These are phyloP conservation scores for Protea cynaroides DNA, from an alignment of 164 flowering plant genomes.

Conservation along the genomic window DNA sequence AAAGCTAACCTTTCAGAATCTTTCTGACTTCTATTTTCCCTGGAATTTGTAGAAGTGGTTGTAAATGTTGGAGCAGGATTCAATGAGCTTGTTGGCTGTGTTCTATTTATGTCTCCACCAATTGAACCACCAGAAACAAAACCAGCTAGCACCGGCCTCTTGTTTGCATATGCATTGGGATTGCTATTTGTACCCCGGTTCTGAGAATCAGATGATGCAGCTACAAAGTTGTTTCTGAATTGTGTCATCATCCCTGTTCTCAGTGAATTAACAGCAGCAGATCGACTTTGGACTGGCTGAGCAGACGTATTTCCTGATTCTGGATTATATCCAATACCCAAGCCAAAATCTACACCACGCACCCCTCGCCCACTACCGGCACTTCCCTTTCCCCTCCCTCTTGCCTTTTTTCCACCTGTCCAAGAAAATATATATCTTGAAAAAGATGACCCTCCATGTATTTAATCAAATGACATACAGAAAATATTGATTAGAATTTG, in stretches of 20 bases:
- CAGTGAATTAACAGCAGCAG: constrained; percentile 67
- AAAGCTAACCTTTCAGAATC: constrained; percentile 46
- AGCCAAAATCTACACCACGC: constrained; percentile 95
- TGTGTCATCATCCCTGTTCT: constrained; percentile 84
- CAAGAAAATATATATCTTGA: constrained; percentile 7
- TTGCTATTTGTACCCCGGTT: constrained; percentile 32
- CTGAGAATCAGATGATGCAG: constrained; percentile 70
- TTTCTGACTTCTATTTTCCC: constrained; percentile 34
- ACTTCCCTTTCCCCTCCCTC: constrained; percentile 48
- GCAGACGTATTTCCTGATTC: constrained; percentile 41
- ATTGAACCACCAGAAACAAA: constrained; percentile 96
- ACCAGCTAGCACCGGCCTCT: constrained; percentile 58
- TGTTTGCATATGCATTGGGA: constrained; percentile 31
- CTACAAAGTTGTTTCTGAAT: constrained; percentile 80
- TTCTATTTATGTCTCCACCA: constrained; percentile 51
- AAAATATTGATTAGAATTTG: no score
- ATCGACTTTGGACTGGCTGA: constrained; percentile 38
- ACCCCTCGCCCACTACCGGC: constrained; percentile 69
- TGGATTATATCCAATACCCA: constrained; percentile 84
- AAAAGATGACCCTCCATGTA: not conserved
- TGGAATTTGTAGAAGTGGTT: constrained; percentile 20
- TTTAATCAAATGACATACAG: not conserved
- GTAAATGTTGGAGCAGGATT: constrained; percentile 34
- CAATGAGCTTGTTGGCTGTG: constrained; percentile 30
- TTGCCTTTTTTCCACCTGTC: constrained; percentile 77